A percentile compares a stretch with the other conserved stretches of the same genome.
phyloP scores from a whole-genome alignment of 1,284 basidiomycete species.

The Fomitopsis pinicola region DNA sequence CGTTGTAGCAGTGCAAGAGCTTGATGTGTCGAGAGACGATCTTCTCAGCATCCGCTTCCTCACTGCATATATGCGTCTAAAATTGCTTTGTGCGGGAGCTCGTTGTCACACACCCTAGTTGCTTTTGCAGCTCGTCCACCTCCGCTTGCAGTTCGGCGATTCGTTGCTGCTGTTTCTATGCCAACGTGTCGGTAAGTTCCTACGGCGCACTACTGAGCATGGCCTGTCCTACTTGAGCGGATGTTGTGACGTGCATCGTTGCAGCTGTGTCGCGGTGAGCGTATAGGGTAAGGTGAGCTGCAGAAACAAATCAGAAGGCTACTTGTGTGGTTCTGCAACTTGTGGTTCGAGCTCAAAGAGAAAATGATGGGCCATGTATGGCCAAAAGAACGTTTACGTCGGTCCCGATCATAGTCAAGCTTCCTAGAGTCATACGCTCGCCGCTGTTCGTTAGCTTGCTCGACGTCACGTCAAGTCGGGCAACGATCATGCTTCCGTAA shows the following conservation, averaged over 20 bases:
- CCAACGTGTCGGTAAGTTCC: not conserved
- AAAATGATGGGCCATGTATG: too few species aligned
- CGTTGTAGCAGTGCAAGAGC: slow-evolving; percentile 72
- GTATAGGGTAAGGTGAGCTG: not conserved
- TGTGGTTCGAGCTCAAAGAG: not conserved
- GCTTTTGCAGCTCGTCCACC: slow-evolving; percentile 43
- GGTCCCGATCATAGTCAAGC: too few species aligned
- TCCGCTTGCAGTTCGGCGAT: slow-evolving; percentile 49
- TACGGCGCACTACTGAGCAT: not conserved
- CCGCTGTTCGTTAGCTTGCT: not conserved
- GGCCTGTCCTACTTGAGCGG: slow-evolving; percentile 13
- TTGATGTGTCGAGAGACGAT: slow-evolving; percentile 70
- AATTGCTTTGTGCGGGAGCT: not conserved
- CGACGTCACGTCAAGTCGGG: not conserved
- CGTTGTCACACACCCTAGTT: slow-evolving; percentile 44
- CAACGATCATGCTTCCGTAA: not conserved
- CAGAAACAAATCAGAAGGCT: not conserved
- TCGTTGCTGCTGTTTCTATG: slow-evolving; percentile 52
- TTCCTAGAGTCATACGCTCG: too few species aligned
- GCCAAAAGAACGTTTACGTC: too few species aligned
- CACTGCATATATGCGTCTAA: slow-evolving; percentile 27
- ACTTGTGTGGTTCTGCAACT: too few species aligned
- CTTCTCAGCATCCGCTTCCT: slow-evolving; percentile 52
- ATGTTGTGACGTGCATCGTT: not conserved
- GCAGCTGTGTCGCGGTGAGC: not conserved